phyloP scores from a whole-genome alignment of 805 yeast genomes.

The Pichia thaimueangensis region DNA sequence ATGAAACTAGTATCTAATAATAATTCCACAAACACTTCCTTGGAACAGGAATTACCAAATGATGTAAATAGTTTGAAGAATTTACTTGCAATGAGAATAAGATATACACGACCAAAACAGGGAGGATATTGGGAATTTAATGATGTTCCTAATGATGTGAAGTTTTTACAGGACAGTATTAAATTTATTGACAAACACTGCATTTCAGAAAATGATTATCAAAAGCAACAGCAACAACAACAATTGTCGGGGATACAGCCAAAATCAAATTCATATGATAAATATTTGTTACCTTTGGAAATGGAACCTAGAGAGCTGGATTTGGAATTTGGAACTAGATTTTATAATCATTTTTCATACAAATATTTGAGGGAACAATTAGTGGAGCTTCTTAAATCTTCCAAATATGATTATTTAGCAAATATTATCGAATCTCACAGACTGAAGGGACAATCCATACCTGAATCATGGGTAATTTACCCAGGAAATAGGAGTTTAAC shows the following conservation, averaged over 20 bases:
- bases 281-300: constrained; percentile 6
- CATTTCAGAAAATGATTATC: background rate
- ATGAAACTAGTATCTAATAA: background rate
- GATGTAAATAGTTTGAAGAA: constrained; percentile 4
- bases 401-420: constrained; percentile 1
- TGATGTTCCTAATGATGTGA: constrained; percentile 5
- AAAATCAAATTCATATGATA: background rate
- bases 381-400: background rate
- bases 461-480: constrained; percentile 4
- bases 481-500: background rate
- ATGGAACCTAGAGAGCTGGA: constrained; percentile 5
- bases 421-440: constrained; percentile 2
- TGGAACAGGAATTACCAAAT: background rate
- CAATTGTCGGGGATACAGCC: background rate
- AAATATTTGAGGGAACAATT: constrained; percentile 4
- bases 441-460: background rate
- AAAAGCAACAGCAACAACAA: background rate
- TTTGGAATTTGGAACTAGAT: constrained; percentile 5
- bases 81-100: constrained; percentile 6
- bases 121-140: constrained; percentile 13
- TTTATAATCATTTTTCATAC: constrained; percentile 8
- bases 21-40: background rate
- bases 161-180: constrained; percentile 4
- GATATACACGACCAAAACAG: constrained; percentile 11
- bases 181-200: constrained; percentile 9